These are phyloP conservation scores for Botryotinia narcissicola DNA, from an alignment of 2,329 filamentous ascomycete species.

Conservation along the genomic window DNA sequence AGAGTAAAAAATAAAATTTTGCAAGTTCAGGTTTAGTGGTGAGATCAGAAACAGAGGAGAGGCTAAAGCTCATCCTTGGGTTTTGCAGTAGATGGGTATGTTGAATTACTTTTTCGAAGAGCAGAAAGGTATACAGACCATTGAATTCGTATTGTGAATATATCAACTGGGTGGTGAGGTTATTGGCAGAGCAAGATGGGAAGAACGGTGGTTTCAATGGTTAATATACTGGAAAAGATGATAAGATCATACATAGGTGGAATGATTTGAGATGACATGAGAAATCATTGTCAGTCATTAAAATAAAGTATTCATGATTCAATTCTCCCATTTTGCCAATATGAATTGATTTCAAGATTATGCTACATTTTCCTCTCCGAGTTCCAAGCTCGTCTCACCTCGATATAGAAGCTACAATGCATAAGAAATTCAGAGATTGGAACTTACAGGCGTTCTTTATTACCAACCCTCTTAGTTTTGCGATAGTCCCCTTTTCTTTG, in stretches of 20 bases:
- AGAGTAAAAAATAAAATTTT: background rate
- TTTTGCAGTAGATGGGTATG: background rate
- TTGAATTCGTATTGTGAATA: background rate
- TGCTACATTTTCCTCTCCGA: background rate
- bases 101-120: background rate
- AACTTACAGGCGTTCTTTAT: background rate
- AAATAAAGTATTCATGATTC: background rate
- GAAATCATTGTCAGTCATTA: background rate
- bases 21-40: background rate
- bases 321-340: background rate
- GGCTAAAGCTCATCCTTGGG: too few species aligned
- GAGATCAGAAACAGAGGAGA: background rate
- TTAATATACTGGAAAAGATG: background rate
- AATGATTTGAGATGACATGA: background rate
- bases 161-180: background rate
- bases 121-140: background rate
- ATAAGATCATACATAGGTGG: background rate
- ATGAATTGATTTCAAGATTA: background rate
- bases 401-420: background rate
- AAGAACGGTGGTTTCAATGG: background rate
- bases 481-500: background rate
- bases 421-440: background rate
- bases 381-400: background rate
- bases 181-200: background rate
- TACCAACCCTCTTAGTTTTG: background rate